Percentiles rank a stretch among this genome's conserved stretches.
phyloP scores from a whole-genome alignment of 2,329 filamentous ascomycete species.

The Eutypa lata region DNA sequence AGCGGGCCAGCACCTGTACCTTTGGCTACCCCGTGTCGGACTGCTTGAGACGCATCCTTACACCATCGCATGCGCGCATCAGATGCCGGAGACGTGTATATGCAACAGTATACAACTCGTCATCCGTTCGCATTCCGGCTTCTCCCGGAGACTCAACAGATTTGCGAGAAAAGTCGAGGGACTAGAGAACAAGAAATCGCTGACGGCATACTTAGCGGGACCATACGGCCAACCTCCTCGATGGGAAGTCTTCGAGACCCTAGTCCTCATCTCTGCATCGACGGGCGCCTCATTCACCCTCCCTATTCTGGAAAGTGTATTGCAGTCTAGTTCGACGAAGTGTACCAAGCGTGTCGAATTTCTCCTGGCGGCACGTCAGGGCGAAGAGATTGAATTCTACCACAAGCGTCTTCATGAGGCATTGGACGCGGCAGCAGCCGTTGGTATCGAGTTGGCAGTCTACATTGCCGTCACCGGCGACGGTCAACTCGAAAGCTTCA shows the following conservation, averaged over 20 bases:
- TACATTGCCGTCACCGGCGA: constrained; percentile 52
- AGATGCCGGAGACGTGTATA: constrained; percentile 46
- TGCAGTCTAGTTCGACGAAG: constrained; percentile 36
- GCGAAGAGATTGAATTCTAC: constrained; percentile 55
- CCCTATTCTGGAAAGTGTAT: constrained; percentile 55
- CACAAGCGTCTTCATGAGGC: constrained; percentile 45
- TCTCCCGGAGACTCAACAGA: constrained; percentile 51
- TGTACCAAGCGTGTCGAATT: constrained; percentile 55
- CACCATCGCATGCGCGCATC: constrained; percentile 57
- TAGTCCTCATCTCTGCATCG: constrained; percentile 59
- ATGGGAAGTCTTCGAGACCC: constrained; percentile 57
- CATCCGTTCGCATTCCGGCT: constrained; percentile 53
- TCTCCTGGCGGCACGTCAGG: constrained; percentile 47
- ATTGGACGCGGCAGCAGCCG: constrained; percentile 37
- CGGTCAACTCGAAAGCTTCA: constrained; percentile 20
- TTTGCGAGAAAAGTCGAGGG: constrained; percentile 38
- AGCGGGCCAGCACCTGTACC: constrained; percentile 59
- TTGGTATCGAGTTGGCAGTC: constrained; percentile 48
- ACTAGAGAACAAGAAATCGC: constrained; percentile 24
- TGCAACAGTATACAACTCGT: constrained; percentile 61
- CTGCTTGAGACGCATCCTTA: constrained; percentile 57
- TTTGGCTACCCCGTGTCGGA: constrained; percentile 56
- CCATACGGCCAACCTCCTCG: constrained; percentile 54
- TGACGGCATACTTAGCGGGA: constrained; percentile 51
- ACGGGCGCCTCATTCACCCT: constrained; percentile 62